These are phyloP conservation scores for Boletus rubescentipes DNA, from an alignment of 768 basidiomycete genomes.

Conservation along the genomic window DNA sequence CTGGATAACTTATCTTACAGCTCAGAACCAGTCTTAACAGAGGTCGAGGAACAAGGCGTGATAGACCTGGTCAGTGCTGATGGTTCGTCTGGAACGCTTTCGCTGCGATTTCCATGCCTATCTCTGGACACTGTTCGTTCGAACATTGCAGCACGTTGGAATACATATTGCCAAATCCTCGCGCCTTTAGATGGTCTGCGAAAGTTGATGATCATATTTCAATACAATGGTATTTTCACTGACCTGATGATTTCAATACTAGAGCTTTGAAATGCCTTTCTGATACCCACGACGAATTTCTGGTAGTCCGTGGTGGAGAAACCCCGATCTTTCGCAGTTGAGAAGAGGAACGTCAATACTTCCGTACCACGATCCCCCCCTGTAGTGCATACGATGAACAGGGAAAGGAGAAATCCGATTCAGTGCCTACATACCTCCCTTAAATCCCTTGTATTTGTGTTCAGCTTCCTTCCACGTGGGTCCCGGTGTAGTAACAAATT, in stretches of 20 bases:
- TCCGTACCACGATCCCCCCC: conserved; percentile 10
- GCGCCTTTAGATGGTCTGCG: conserved; percentile 17
- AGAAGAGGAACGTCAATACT: conserved; percentile 22
- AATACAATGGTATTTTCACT: not conserved
- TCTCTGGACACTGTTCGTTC: conserved; percentile 5
- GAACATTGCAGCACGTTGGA: conserved; percentile 13
- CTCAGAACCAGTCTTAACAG: conserved; percentile 11
- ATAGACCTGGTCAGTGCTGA: conserved; percentile 8
- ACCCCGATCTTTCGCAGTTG: conserved; percentile 15
- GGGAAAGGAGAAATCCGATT: not conserved
- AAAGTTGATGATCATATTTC: not conserved
- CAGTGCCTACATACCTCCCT: conserved; percentile 22
- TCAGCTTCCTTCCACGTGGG: conserved; percentile 8
- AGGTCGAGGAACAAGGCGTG: conserved; percentile 20
- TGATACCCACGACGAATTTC: conserved; percentile 13
- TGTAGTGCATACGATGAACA: conserved; percentile 8
- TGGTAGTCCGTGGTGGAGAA: conserved; percentile 26
- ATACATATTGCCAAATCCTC: conserved; percentile 15
- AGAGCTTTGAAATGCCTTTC: not conserved
- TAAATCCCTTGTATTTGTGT: conserved; percentile 19
- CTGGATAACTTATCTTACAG: conserved; percentile 14
- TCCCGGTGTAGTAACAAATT: conserved; percentile 10
- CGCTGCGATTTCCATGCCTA: not conserved
- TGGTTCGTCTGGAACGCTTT: not conserved
- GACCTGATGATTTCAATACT: conserved; percentile 14